Conservation (phyloP, 2,329 filamentous ascomycete genomes). For the Geoglossum cookeanum region DNA sequence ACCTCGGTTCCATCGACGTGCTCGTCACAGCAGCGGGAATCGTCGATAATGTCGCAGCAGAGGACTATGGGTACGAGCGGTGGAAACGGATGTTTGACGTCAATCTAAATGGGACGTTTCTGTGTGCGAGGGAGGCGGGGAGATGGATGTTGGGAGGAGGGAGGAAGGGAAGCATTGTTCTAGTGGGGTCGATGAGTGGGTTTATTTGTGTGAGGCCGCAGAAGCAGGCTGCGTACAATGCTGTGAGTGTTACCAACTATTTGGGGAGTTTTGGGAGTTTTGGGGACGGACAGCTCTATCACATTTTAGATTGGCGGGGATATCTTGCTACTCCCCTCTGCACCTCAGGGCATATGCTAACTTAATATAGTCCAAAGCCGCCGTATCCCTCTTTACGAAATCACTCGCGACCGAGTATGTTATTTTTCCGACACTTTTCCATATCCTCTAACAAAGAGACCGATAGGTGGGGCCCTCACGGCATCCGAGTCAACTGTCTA, state of each 20-base stretch:
- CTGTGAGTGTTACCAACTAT: constrained; percentile 11
- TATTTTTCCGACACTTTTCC: not conserved
- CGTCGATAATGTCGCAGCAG: constrained; percentile 18
- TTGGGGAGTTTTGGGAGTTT: not conserved
- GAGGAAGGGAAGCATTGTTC: constrained; percentile 14
- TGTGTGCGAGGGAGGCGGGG: constrained; percentile 20
- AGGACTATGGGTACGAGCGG: constrained; percentile 17
- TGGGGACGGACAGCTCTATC: not conserved
- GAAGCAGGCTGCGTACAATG: constrained; percentile 21
- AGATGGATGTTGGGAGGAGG: constrained; percentile 19
- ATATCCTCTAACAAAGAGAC: not conserved
- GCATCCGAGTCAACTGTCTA: constrained; percentile 22
- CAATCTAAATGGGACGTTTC: constrained; percentile 20
- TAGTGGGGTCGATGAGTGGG: constrained; percentile 15
- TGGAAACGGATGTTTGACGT: constrained; percentile 20
- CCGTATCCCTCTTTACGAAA: constrained; percentile 12
- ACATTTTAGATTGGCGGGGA: not conserved
- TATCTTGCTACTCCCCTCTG: too few species aligned
- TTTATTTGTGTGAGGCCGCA: constrained; percentile 18
- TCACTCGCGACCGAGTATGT: constrained; percentile 17
- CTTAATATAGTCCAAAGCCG: constrained; percentile 11
- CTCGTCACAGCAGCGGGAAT: constrained; percentile 24
- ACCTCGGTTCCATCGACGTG: constrained; percentile 21
- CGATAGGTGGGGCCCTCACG: constrained; percentile 16
- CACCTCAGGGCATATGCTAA: too few species aligned